Evolutionary conservation across 2,329 filamentous ascomycete species (phyloP), one percentile per base, ranked within the genome.

Genomic region (Magnaporthales sp.): DNA sequence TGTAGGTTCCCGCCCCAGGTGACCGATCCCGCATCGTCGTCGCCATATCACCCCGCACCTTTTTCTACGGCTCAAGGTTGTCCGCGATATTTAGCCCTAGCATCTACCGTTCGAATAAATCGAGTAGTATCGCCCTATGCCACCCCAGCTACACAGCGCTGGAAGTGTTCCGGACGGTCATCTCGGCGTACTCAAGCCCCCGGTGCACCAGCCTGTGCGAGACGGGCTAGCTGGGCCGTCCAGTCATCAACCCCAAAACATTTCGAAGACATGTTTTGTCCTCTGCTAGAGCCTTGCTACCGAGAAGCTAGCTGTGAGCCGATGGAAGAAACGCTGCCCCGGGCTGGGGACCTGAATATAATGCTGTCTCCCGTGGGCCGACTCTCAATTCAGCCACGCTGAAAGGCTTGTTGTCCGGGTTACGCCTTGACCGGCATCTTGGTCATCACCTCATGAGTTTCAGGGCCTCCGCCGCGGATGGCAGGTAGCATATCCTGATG

Each of bases 401-500:
- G 38, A 46, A 13, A 6, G 38, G 38, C 38, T 46, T 46, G 38
- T 46, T 61, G 29, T 63, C 64, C 62, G 70, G 70, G 61, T n/a
- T 67, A 65, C 10, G 67, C 68, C 64, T 68, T 68, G 66, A 71
- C 67, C n/a, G 68, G 68, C 15, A 70, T 38, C 15, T 70, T 76
- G 6, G 74, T 76, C 15, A 79, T 77, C 1, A 80, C 72, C 11
- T 77, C 77, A 67, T 73, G 79, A 0, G 77, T 79, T 67, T 74
- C 67, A 13, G 75, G 75, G 31, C 80, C 81, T 10, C 78, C 82
- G 26, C 82, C 82, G n/a, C 79, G 74, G 31, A 84, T 74, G 2
- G 81, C 82, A 78, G 79, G 84, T 73, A 80, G 84, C 3, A 85
- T 74, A 61, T 84, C 83, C 1, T 74, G 63, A 66, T 84, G 77